Conservation (phyloP, 2,329 filamentous ascomycete species). For the Penicillium concentricum region DNA sequence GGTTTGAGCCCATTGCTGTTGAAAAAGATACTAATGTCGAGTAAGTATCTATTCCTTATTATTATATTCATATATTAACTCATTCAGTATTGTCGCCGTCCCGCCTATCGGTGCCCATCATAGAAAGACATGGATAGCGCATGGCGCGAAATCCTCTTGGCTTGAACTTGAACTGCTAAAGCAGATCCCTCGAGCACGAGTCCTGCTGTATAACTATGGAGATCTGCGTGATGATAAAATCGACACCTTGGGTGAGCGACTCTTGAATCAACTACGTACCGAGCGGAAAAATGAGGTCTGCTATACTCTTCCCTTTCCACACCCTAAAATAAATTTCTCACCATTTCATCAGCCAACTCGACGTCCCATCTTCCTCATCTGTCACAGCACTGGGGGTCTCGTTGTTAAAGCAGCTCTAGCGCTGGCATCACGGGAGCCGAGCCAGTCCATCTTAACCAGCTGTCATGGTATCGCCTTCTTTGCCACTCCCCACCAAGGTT, state of each 20-base stretch:
- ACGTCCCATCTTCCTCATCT: slow-evolving; percentile 60
- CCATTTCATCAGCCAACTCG: slow-evolving; percentile 13
- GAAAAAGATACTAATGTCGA: slow-evolving; percentile 24
- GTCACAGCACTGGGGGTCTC: slow-evolving; percentile 61
- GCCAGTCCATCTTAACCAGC: slow-evolving; percentile 49
- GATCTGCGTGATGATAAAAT: slow-evolving; percentile 27
- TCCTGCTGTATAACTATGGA: slow-evolving; percentile 32
- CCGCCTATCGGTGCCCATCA: slow-evolving; percentile 37
- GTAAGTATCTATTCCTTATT: slow-evolving; percentile 18
- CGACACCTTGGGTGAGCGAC: slow-evolving; percentile 24
- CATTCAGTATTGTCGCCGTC: slow-evolving; percentile 34
- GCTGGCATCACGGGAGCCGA: slow-evolving; percentile 28
- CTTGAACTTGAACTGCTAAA: slow-evolving; percentile 23
- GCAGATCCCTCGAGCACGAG: slow-evolving; percentile 25
- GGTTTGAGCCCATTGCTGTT: slow-evolving; percentile 17
- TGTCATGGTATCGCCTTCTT: slow-evolving; percentile 64
- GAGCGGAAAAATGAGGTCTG: slow-evolving; percentile 24
- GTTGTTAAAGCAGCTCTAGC: slow-evolving; percentile 59
- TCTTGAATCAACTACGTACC: slow-evolving; percentile 25
- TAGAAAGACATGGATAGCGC: slow-evolving; percentile 28
- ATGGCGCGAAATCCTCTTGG: slow-evolving; percentile 25
- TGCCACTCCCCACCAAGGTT: slow-evolving; percentile 62
- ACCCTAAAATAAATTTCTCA: neutral
- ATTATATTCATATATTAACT: neutral
- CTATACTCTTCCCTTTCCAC: neutral